Evolutionary conservation across 2,329 filamentous ascomycete genomes (phyloP).

Genomic region (Cladosporium sp.): DNA sequence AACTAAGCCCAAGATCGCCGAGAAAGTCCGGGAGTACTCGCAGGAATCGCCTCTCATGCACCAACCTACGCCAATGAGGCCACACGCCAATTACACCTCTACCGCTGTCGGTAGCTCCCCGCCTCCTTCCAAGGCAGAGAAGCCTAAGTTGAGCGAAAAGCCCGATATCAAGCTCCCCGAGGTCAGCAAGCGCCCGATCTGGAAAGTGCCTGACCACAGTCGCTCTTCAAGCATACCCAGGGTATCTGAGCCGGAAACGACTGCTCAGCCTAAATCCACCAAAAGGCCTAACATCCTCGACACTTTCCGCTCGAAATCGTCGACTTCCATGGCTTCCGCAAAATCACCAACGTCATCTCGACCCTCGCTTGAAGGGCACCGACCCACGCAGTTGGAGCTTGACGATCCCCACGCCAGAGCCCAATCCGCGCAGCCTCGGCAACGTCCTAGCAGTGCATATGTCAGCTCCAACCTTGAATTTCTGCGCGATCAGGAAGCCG

Average conservation of each 20-base stretch:
- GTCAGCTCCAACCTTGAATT: conserved; percentile 80
- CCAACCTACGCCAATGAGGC: conserved; percentile 46
- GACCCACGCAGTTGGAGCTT: conserved; percentile 61
- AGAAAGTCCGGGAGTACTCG: background rate
- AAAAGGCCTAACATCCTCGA: conserved; percentile 42
- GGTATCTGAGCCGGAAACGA: conserved; percentile 35
- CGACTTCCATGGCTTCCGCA: conserved; percentile 42
- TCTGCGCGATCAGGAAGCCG: conserved; percentile 69
- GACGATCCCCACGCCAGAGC: conserved; percentile 55
- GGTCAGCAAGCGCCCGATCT: conserved; percentile 45
- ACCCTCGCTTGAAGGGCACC: conserved; percentile 66
- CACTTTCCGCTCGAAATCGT: conserved; percentile 46
- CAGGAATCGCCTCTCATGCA: conserved; percentile 29
- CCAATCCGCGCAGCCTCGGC: conserved; percentile 61
- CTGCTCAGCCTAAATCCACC: conserved; percentile 33
- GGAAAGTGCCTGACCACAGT: conserved; percentile 50
- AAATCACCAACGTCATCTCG: conserved; percentile 55
- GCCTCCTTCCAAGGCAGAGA: conserved; percentile 32
- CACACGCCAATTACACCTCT: conserved; percentile 51
- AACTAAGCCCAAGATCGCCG: conserved; percentile 11
- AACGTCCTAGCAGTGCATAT: conserved; percentile 76
- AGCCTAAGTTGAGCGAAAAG: background rate
- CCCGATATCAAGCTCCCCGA: conserved; percentile 31
- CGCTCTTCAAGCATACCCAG: conserved; percentile 50
- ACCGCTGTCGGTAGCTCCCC: conserved; percentile 48